A percentile compares a stretch with the other conserved stretches of the same genome.
Evolutionary conservation across 768 basidiomycete genomes (phyloP).

Genomic region (Suillus spraguei): DNA sequence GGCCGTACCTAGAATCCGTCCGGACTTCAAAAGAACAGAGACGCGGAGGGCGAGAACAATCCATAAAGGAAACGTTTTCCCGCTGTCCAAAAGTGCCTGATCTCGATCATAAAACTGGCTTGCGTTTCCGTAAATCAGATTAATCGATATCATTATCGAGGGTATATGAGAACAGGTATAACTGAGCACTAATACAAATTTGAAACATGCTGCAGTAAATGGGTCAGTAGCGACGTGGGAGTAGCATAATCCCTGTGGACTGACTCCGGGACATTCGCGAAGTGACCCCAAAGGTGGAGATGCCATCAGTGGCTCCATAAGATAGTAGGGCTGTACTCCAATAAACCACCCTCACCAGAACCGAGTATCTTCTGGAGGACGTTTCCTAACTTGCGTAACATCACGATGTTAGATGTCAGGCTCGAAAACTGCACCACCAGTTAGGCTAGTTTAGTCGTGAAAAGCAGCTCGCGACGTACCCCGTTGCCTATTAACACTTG

Average conservation of each 20-base stretch:
- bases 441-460: neutral
- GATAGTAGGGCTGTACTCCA: neutral
- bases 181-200: neutral
- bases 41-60: too few relatives aligned
- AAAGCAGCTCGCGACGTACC: slow-evolving; percentile 40
- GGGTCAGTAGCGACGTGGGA: neutral
- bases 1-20: too few relatives aligned
- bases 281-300: neutral
- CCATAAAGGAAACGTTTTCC: neutral
- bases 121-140: neutral
- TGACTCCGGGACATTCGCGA: neutral
- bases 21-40: neutral
- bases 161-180: slow-evolving; percentile 4
- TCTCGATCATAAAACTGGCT: too few relatives aligned
- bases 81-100: neutral
- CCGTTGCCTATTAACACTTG: slow-evolving; percentile 74
- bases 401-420: slow-evolving; percentile 48
- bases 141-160: too few relatives aligned
- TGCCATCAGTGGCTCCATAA: neutral
- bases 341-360: slow-evolving; percentile 40
- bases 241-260: neutral
- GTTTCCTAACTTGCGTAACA: slow-evolving; percentile 43
- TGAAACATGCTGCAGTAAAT: neutral
- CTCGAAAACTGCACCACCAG: slow-evolving; percentile 45
- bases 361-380: slow-evolving; percentile 39